Base-by-base conservation (phyloP, 352 stramenopile species). In the Phytophthora rubi region DNA sequence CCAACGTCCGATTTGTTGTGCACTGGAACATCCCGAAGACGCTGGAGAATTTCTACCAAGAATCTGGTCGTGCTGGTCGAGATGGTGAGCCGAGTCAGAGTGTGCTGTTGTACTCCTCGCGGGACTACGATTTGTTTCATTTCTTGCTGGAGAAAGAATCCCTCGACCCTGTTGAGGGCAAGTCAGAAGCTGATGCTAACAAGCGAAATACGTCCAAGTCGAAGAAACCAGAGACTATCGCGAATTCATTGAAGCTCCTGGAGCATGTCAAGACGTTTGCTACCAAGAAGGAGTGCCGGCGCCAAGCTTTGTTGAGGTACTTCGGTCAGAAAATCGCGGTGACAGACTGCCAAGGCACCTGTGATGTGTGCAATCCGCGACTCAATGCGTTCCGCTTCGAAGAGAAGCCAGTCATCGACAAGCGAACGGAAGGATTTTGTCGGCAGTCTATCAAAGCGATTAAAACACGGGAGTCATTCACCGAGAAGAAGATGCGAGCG, bases 21-120 rank as follows among this genome's bases (percentile, higher is more conserved):
- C 92, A 98, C 70, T 95, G 93, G 72, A 91, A 90, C 47, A 77
- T 90, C 42, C 83, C 84, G n/a, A 92, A 90, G 69, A 96, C 88
- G 15, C 71, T 99, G 6, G 97, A 99, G 71, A 96, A 91, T 10
- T 98, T 99, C 69, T 99, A 98, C 75, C 97, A 99, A 79, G 97
- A 99, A 84, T 93, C 89, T 3, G 98, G 97, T 0, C 83, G 98
- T 47, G 97, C 94, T 15, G 98, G 98, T 18, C 84, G 97, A 52
- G 97, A 99, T 76, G 97, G 97, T 16, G 45, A 90, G 6, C 80
- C 91, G 0, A 89, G 86, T 65, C 76, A 95, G 16, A 98, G 93
- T 65, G 73, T 97, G 18, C 44, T 98, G 26, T 79, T 97, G 16
- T 98, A 96, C 72, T 80, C 78, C 4, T 58, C 58, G 2, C 65